Base-by-base conservation (phyloP, 2,329 filamentous ascomycete genomes). In the Ambrosiella xylebori region DNA sequence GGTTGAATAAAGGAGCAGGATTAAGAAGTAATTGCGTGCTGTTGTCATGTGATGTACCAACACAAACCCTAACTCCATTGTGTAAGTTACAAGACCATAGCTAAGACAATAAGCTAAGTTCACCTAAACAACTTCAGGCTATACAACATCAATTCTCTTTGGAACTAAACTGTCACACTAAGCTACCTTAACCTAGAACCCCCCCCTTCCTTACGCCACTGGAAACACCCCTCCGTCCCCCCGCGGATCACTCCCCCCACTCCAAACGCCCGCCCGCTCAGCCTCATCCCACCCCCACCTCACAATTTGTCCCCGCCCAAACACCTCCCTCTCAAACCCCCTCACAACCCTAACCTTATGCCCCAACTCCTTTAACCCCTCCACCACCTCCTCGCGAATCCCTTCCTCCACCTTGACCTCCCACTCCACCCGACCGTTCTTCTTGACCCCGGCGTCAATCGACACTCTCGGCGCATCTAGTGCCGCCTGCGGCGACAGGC, bases 381-480 rank as follows among this genome's bases (percentile, higher is more conserved):
- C 75, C 0, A 87, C 73, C 1, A 85, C 82, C 63, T 81, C 77
- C 19, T 79, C 74, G 0, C 78, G 71, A 64, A 96, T 88, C 0
- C 89, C 88, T 56, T 95, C 87, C 68, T 97, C 91, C 0, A 95
- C 73, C 61, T 82, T 86, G 0, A 96, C 85, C 0, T 74, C 82
- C 65, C 75, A 76, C 62, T 84, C 81, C 12, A 77, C 76, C 56
- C 77, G 74, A 5, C 78, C 77, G 36, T 74, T 70, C 53, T 82
- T 77, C 0, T 84, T 79, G 74, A 84, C 83, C 0, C 82, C 84
- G 0, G 86, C 81, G 1, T 85, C 85, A 60, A 97, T 87, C 65
- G 89, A 96, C 63, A 97, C 78, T n/a, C 93, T 77, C 13, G 93
- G 91, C 2, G 91, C 85, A 66, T 98, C 93, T 0, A 97, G 77